Conservation (phyloP, 805 yeast genomes). For the Ascoidea rubescens region DNA sequence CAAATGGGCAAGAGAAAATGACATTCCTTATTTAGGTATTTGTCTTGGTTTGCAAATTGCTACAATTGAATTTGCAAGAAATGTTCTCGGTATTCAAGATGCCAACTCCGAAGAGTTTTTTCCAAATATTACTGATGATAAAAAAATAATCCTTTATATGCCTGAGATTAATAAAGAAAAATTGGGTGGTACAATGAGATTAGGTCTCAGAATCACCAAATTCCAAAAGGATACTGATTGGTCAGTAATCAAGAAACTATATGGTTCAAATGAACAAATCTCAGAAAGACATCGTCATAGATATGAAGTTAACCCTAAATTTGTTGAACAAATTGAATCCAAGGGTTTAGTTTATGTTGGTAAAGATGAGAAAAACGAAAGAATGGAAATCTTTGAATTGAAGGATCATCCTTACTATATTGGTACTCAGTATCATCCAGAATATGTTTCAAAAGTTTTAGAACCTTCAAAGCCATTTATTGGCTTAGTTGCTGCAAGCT, state of each 20-base stretch:
- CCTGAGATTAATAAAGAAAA: conserved; percentile 94
- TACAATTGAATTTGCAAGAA: conserved; percentile 82
- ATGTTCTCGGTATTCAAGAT: conserved; percentile 50
- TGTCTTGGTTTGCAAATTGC: conserved; percentile 97
- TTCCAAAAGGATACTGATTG: conserved; percentile 57
- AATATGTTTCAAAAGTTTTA: conserved; percentile 88
- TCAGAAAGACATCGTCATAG: conserved; percentile 97
- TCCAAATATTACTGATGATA: conserved; percentile 42
- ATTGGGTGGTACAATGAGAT: conserved; percentile 98
- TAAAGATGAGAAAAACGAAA: conserved; percentile 74
- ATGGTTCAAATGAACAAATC: conserved; percentile 56
- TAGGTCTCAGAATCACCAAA: conserved; percentile 83
- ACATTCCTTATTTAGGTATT: conserved; percentile 89
- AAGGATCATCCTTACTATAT: conserved; percentile 80
- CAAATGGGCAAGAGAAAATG: conserved; percentile 94
- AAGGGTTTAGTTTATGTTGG: conserved; percentile 85
- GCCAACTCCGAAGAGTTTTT: conserved; percentile 79
- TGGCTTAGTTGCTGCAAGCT: conserved; percentile 89
- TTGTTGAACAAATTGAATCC: conserved; percentile 55
- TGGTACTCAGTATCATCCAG: conserved; percentile 98
- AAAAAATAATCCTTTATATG: conserved; percentile 81
- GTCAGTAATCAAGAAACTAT: conserved; percentile 62
- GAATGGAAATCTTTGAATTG: conserved; percentile 91
- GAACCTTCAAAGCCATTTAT: conserved; percentile 95
- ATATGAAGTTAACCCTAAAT: conserved; percentile 87